These are phyloP conservation scores for Exophiala spinifera DNA, from an alignment of 2,329 filamentous ascomycete genomes.

Conservation along the genomic window DNA sequence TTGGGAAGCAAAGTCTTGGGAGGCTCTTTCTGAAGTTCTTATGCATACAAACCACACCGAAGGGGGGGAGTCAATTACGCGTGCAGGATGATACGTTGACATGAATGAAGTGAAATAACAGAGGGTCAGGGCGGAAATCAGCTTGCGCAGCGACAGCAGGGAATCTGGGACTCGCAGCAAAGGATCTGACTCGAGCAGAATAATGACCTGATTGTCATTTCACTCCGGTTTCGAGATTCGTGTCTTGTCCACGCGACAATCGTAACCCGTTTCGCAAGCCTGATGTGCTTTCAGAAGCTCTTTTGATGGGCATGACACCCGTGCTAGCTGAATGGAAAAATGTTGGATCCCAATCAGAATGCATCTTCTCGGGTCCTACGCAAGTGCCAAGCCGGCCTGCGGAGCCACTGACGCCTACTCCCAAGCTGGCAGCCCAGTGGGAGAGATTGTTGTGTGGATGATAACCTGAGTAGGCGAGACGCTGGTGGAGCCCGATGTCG, in stretches of 20 bases:
- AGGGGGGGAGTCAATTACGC: slow-evolving; percentile 1
- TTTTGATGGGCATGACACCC: background rate
- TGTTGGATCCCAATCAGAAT: background rate
- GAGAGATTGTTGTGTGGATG: too few relatives aligned
- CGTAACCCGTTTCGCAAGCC: background rate
- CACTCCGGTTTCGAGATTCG: background rate
- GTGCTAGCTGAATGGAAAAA: background rate
- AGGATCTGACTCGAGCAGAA: background rate
- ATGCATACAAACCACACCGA: slow-evolving; percentile 9
- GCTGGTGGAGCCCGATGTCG: too few relatives aligned
- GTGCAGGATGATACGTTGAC: background rate
- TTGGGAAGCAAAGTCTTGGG: slow-evolving; percentile 11
- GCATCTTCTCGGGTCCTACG: background rate
- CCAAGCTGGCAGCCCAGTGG: slow-evolving; percentile 12
- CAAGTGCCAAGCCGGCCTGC: background rate
- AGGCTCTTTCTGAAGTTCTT: slow-evolving; percentile 20
- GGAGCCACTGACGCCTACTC: background rate
- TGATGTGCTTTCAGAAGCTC: background rate
- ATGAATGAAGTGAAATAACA: background rate
- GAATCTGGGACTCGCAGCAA: background rate
- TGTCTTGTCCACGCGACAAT: background rate
- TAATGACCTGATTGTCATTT: background rate
- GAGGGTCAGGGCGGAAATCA: slow-evolving; percentile 3
- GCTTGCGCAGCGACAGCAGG: too few relatives aligned
- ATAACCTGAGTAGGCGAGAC: too few relatives aligned